Percentiles rank a stretch among this genome's conserved stretches.
Evolutionary conservation across 2,329 filamentous ascomycete genomes (phyloP).

Genomic region (Pyrenophora graminea): DNA sequence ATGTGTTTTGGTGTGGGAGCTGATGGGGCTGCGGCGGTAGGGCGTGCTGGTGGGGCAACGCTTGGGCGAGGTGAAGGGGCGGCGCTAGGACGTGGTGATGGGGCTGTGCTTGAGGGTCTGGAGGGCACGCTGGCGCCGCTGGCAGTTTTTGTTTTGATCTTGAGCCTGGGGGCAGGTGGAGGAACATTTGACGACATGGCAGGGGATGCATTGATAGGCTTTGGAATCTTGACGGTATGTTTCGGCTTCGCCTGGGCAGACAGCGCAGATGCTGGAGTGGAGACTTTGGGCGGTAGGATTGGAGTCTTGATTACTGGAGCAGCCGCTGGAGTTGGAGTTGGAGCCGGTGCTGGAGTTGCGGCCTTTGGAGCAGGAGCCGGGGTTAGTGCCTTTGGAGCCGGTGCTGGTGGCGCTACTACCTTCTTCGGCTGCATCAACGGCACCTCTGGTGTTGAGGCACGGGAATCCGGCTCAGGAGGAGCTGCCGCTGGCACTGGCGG

Average conservation of each 20-base stretch:
- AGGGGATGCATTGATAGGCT: constrained; percentile 23
- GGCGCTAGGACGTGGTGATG: constrained; percentile 20
- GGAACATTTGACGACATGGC: constrained; percentile 33
- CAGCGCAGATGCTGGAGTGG: constrained; percentile 10
- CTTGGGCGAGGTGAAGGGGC: constrained; percentile 19
- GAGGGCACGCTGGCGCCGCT: constrained; percentile 14
- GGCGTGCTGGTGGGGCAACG: constrained; percentile 7
- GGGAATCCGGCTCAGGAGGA: constrained; percentile 19
- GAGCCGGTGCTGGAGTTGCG: neutral
- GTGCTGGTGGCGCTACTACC: constrained; percentile 24
- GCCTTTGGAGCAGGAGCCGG: constrained; percentile 3
- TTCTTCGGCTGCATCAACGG: constrained; percentile 24
- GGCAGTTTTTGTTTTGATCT: constrained; percentile 33
- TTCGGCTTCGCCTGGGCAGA: constrained; percentile 12
- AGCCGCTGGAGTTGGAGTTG: neutral
- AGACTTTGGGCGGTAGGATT: constrained; percentile 10
- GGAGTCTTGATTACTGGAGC: constrained; percentile 8
- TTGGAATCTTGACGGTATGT: constrained; percentile 22
- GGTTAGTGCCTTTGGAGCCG: constrained; percentile 13
- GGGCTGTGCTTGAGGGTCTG: constrained; percentile 17
- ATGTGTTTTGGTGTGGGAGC: constrained; percentile 10
- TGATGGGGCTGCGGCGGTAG: constrained; percentile 4
- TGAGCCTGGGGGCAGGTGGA: constrained; percentile 32
- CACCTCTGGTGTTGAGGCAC: constrained; percentile 21
- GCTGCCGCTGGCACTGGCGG: constrained; percentile 12